phyloP scores from a whole-genome alignment of 2,329 filamentous ascomycete species.

The Epichloe gansuensis region DNA sequence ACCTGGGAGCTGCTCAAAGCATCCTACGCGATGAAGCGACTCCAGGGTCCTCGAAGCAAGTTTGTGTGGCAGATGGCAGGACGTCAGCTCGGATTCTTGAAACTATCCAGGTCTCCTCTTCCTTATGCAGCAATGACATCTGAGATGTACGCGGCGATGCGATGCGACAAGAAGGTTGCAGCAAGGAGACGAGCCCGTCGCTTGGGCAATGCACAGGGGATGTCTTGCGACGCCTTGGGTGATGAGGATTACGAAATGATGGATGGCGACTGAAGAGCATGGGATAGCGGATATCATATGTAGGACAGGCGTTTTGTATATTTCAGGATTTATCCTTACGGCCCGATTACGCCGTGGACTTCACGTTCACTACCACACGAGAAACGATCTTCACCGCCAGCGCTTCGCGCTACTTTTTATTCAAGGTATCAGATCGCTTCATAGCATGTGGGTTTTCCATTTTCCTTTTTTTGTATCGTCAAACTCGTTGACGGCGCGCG shows the following conservation, averaged over 20 bases:
- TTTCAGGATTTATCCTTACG: no score
- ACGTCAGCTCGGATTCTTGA: slow-evolving; percentile 34
- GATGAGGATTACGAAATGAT: slow-evolving; percentile 10
- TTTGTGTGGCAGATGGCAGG: slow-evolving; percentile 38
- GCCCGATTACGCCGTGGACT: no score
- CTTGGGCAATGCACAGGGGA: slow-evolving; percentile 12
- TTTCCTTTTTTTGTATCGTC: no score
- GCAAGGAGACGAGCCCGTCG: slow-evolving; percentile 10
- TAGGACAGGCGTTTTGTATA: no score
- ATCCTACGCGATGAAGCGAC: slow-evolving; percentile 31
- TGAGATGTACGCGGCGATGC: slow-evolving; percentile 22
- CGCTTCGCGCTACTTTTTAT: no score
- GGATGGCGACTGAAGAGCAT: background rate
- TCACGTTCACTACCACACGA: no score
- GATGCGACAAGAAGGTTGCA: slow-evolving; percentile 23
- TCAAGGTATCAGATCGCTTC: no score
- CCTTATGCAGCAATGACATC: slow-evolving; percentile 21
- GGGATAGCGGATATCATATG: no score
- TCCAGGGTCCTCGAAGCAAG: slow-evolving; percentile 9
- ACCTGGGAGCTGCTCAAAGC: slow-evolving; percentile 39
- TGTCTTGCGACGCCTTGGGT: slow-evolving; percentile 12
- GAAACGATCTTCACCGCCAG: no score
- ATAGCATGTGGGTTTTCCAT: no score
- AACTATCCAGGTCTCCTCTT: slow-evolving; percentile 18
- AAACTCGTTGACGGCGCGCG: no score